Evolutionary conservation across 306 rosid genomes (phyloP), one percentile per base, ranked within the genome.

Genomic region (Rosa rugosa): DNA sequence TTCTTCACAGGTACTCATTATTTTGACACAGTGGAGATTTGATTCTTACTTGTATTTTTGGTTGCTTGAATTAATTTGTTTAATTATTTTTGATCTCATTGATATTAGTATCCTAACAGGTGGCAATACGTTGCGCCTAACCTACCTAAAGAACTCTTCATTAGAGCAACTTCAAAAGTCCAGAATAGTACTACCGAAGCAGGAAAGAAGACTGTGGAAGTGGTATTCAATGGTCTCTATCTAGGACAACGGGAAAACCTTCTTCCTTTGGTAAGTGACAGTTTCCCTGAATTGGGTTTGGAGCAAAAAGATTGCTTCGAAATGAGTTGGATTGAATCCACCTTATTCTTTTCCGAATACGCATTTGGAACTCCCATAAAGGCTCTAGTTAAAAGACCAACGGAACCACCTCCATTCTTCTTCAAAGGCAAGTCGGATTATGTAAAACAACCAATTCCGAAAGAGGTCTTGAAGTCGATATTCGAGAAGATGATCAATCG

Each of bases 41-140:
- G 47, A 45, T 45, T 45, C 11, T 10, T 49, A 49, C 53, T 49
- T 49, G 18, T 13, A 49, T 49, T 49, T 13, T 49, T 49, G 17
- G 6, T 50, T 50, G 16, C 56, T 50, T 50, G 56, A 4, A 4
- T 50, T 50, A 11, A 10, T 46, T 46, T 50, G 56, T 50, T 5
- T 50, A 17, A 14, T 14, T 51, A 51, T 17, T 6, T 51, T 3
- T 5, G 5, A 27, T 27, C 31, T 1, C 31, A 27, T 27, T 27
- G 31, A 27, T 27, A 27, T 27, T 27, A 27, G 31, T 17, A 5
- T 4, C 84, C 14, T 81, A 68, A 38, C 22, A 27, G 59, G 16
- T 86, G 87, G 79, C 80, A 73, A 57, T 45, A 46, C 18, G 77
- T 78, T 1, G 85, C 80, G 0, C 78, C 66, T 6, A 82, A 68